Evolutionary conservation across 1,284 basidiomycete genomes (phyloP).

Genomic region (Rhizoctonia solani): DNA sequence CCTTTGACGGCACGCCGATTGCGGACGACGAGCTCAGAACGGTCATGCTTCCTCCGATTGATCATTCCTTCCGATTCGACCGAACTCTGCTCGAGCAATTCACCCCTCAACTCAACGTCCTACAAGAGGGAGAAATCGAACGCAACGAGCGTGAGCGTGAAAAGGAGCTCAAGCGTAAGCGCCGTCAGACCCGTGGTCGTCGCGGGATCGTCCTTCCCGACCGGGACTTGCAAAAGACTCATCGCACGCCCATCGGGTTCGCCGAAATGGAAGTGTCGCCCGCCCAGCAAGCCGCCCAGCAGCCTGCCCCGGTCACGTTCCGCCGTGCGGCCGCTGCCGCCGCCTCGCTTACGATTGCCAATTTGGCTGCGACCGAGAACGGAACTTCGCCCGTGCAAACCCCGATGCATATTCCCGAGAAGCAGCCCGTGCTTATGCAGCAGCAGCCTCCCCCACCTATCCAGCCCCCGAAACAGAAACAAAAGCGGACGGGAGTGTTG

Average conservation of each 20-base stretch:
- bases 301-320: slow-evolving; percentile 62
- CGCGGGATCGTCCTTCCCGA: slow-evolving; percentile 91
- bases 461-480: slow-evolving; percentile 53
- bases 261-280: slow-evolving; percentile 66
- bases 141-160: slow-evolving; percentile 91
- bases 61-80: slow-evolving; percentile 56
- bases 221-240: slow-evolving; percentile 89
- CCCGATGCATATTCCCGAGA: slow-evolving; percentile 51
- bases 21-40: slow-evolving; percentile 91
- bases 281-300: slow-evolving; percentile 39
- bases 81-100: slow-evolving; percentile 79
- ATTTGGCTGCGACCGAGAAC: slow-evolving; percentile 83
- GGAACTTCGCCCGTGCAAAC: slow-evolving; percentile 61
- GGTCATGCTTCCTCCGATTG: slow-evolving; percentile 83
- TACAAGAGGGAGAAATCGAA: slow-evolving; percentile 88
- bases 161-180: slow-evolving; percentile 86
- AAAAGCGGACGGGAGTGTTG: slow-evolving; percentile 65
- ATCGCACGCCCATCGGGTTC: slow-evolving; percentile 85
- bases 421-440: slow-evolving; percentile 36
- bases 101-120: slow-evolving; percentile 87
- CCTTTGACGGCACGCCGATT: slow-evolving; percentile 75
- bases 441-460: slow-evolving; percentile 48
- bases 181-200: slow-evolving; percentile 82
- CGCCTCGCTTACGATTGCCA: slow-evolving; percentile 77
- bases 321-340: slow-evolving; percentile 83